Evolutionary conservation across 768 basidiomycete species (phyloP).

Genomic region (Termitomyces sp.): DNA sequence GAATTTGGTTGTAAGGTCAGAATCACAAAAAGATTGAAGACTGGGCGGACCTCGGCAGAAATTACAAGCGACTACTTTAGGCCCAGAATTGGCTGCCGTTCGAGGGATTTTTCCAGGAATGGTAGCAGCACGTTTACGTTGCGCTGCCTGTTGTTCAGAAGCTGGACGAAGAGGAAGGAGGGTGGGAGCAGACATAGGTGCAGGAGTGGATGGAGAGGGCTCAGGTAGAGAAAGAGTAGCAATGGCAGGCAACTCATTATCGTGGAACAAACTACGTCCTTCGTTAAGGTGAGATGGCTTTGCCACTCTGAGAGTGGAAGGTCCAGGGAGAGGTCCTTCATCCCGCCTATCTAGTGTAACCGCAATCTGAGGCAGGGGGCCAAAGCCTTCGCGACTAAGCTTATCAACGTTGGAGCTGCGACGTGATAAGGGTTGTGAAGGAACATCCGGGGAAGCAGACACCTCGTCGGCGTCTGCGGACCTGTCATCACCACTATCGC

Average conservation of each 20-base stretch:
- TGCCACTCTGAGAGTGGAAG: slow-evolving; percentile 32
- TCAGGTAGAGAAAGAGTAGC: slow-evolving; percentile 62
- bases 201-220: slow-evolving; percentile 47
- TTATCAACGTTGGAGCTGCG: slow-evolving; percentile 44
- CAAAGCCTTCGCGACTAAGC: slow-evolving; percentile 31
- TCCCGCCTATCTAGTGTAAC: slow-evolving; percentile 42
- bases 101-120: slow-evolving; percentile 58
- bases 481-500: slow-evolving; percentile 57
- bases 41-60: slow-evolving; percentile 66
- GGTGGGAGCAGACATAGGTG: slow-evolving; percentile 57
- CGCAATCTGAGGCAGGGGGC: slow-evolving; percentile 34
- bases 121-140: slow-evolving; percentile 65
- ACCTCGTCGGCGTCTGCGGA: slow-evolving; percentile 46
- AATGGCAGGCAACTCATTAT: slow-evolving; percentile 67
- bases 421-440: slow-evolving; percentile 41
- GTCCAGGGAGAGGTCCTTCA: slow-evolving; percentile 32
- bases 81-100: slow-evolving; percentile 61
- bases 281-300: slow-evolving; percentile 26
- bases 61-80: slow-evolving; percentile 85
- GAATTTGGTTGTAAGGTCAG: background rate
- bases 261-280: slow-evolving; percentile 42
- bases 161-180: slow-evolving; percentile 62
- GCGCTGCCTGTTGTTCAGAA: slow-evolving; percentile 60
- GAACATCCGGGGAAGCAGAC: slow-evolving; percentile 55
- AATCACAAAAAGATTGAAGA: background rate